Conservation (phyloP, 768 basidiomycete species). For the Russula emetica region DNA sequence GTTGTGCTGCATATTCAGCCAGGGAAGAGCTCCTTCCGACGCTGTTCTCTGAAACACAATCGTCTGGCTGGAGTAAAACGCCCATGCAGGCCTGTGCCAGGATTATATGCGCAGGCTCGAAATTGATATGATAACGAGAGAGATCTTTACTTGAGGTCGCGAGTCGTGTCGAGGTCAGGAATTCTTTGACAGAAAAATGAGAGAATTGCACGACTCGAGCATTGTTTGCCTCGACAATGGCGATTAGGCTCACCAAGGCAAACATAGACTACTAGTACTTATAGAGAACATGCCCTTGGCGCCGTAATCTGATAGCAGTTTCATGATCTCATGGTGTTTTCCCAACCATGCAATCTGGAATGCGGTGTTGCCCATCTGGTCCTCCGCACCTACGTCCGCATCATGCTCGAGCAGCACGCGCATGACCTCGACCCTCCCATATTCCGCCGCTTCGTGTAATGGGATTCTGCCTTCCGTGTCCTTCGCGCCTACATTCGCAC, state of each 20-base stretch:
- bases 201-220: neutral
- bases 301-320: no score
- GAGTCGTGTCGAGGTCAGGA: neutral
- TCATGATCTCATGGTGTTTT: no score
- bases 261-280: no score
- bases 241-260: no score
- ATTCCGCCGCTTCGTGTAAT: no score
- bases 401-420: no score
- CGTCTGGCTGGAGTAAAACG: neutral
- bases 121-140: neutral
- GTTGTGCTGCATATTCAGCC: neutral
- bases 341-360: neutral
- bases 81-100: neutral
- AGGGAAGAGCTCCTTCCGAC: neutral
- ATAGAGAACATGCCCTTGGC: no score
- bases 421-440: no score
- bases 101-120: neutral
- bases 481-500: no score
- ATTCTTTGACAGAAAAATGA: neutral
- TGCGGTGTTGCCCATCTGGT: neutral
- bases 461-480: no score
- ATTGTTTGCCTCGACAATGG: neutral
- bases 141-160: neutral
- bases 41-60: neutral
- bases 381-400: no score